Conservation (phyloP, 176 grass and related monocot genomes). For the Triticum timopheevii region DNA sequence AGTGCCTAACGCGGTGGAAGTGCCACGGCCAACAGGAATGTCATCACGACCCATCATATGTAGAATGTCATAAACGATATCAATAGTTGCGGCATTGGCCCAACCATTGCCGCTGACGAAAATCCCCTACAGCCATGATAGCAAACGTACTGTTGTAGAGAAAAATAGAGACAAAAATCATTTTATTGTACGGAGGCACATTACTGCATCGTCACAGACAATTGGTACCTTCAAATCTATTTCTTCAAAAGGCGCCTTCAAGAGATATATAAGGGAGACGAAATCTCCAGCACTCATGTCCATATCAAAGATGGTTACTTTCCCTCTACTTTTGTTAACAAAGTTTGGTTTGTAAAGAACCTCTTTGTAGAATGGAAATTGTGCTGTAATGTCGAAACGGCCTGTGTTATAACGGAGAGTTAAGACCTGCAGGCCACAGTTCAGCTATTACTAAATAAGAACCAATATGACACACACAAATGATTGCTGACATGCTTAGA, state of each 20-base stretch:
- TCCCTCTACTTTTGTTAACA: constrained; percentile 37
- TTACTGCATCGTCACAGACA: neutral
- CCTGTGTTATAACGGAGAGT: constrained; percentile 48
- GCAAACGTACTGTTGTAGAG: neutral
- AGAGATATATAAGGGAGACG: constrained; percentile 80
- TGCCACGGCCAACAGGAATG: constrained; percentile 84
- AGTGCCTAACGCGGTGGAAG: constrained; percentile 63
- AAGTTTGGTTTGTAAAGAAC: constrained; percentile 47
- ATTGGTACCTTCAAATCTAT: constrained; percentile 70
- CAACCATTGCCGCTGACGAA: constrained; percentile 73
- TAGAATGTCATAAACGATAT: constrained; percentile 76
- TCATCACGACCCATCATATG: constrained; percentile 96
- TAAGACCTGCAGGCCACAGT: constrained; percentile 52
- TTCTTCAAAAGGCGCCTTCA: constrained; percentile 71
- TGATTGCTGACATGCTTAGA: neutral
- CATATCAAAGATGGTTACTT: constrained; percentile 67
- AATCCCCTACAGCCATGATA: constrained; percentile 57
- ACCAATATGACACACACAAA: neutral
- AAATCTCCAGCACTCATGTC: constrained; percentile 96
- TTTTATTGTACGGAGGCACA: neutral
- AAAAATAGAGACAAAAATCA: neutral
- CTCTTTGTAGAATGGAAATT: constrained; percentile 82
- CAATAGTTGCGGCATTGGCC: constrained; percentile 81
- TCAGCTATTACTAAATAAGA: constrained; percentile 12
- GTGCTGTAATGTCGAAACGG: constrained; percentile 54